Base-by-base conservation (phyloP, 257 asterid genomes). In the Prunella vulgaris region DNA sequence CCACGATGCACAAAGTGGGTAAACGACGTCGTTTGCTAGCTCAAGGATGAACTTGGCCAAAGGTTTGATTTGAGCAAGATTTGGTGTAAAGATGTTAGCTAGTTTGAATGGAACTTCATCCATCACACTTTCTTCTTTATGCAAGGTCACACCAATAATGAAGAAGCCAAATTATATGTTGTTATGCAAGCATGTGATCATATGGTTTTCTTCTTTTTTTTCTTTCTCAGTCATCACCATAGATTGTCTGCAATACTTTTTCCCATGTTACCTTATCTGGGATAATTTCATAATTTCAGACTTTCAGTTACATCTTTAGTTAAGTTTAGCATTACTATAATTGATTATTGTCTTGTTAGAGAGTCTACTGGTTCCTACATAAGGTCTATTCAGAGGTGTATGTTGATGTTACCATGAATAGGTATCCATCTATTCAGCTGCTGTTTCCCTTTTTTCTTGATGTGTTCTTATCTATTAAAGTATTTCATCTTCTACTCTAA, bases 121-220 rank as follows among this genome's bases (percentile, higher is more conserved):
- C 60, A 54, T 60, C 72, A 64, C 78, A 60, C 44, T 17, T 74
- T 4, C 61, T 78, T 66, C 77, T 77, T 74, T 81, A 14, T 20
- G 56, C 52, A 75, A 65, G 80, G 76, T 65, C 76, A 75, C 37
- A 17, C 75, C 87, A 84, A 84, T 76, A 75, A 77, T 79, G 83
- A 63, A 77, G 52, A 53, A 65, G 66, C 68, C 64, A 49, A 59
- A 74, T 51, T 38, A 63, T 59, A 49, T 51, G 78, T 69, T 74
- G 42, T 24, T 22, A 59, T 68, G 71, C 64, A 83, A 76, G 52
- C 53, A 38, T 73, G 40, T 71, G 68, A 60, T 60, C n/a, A n/a
- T n/a, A n/a, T n/a, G n/a, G n/a, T 70, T 44, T 48, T 42, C 15
- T 60, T 7, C 12, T 5, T 25, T 61, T 60, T 53, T 15, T 27